Evolutionary conservation across 495 filamentous ascomycete species (phyloP).

Genomic region (Penicillium dipodomyicola): DNA sequence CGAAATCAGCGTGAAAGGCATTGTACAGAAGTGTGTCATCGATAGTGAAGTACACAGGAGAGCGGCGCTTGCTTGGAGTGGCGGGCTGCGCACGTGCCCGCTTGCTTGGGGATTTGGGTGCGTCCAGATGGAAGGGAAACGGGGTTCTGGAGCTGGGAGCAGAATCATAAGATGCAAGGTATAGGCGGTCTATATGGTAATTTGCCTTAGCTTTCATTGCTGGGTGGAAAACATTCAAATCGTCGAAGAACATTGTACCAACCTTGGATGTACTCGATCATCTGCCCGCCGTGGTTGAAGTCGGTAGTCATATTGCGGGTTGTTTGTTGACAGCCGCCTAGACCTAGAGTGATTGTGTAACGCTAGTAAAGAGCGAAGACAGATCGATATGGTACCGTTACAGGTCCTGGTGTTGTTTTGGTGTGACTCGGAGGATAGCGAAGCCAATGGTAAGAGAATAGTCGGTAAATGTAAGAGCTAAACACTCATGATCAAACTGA

Average conservation of each 20-base stretch:
- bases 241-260: conserved; percentile 19
- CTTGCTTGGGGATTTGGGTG: conserved; percentile 69
- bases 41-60: conserved; percentile 92
- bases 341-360: conserved; percentile 11
- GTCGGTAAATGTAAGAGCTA: conserved; percentile 12
- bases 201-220: conserved; percentile 15
- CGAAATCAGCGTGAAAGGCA: conserved; percentile 97
- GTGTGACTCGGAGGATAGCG: conserved; percentile 10
- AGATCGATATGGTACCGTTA: background rate
- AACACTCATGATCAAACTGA: conserved; percentile 27
- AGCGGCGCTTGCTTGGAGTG: conserved; percentile 49
- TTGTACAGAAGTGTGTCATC: conserved; percentile 94
- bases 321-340: conserved; percentile 13
- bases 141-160: conserved; percentile 74
- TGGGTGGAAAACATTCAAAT: background rate
- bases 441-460: conserved; percentile 13
- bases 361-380: background rate
- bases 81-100: conserved; percentile 63
- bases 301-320: conserved; percentile 35
- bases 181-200: conserved; percentile 72
- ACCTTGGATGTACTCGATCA: conserved; percentile 81
- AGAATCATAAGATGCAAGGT: conserved; percentile 87
- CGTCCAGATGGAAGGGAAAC: conserved; percentile 75
- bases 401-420: background rate
- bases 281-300: conserved; percentile 60